Evolutionary conservation across 2,329 filamentous ascomycete species (phyloP).

Genomic region (Cytospora mali): DNA sequence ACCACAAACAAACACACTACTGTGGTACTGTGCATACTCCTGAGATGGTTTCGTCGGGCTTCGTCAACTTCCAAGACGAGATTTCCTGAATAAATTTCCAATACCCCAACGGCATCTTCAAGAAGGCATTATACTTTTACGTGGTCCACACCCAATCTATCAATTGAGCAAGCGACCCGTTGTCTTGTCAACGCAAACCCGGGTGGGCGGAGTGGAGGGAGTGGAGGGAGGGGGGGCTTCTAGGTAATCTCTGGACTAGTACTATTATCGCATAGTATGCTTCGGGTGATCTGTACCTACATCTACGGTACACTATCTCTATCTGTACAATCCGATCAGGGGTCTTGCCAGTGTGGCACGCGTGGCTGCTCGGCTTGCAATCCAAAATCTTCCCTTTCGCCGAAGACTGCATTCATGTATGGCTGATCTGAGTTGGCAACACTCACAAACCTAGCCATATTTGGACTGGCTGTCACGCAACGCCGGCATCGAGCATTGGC

Average conservation of each 20-base stretch:
- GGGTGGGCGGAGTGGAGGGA: too few species aligned
- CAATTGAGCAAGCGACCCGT: background rate
- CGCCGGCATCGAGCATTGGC: slow-evolving; percentile 9
- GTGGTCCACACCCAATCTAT: background rate
- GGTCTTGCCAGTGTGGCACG: background rate
- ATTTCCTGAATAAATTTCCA: too few species aligned
- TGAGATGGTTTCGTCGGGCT: background rate
- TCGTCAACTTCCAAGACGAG: too few species aligned
- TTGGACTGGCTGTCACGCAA: slow-evolving; percentile 22
- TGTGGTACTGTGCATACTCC: too few species aligned
- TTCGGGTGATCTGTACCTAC: background rate
- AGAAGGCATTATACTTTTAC: background rate
- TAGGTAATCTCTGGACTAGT: background rate
- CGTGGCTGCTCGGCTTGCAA: background rate
- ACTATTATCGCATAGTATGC: background rate
- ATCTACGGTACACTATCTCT: background rate
- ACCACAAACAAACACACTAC: background rate
- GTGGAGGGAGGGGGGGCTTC: background rate
- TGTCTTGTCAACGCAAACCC: background rate
- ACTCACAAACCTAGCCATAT: slow-evolving; percentile 14
- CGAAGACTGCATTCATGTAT: slow-evolving; percentile 18
- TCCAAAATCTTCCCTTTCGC: slow-evolving; percentile 7
- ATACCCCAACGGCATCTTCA: too few species aligned
- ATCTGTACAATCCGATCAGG: background rate
- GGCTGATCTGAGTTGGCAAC: slow-evolving; percentile 23